These are phyloP conservation scores for Volvox reticuliferus DNA, from an alignment of 139 green algal genomes.

Conservation along the genomic window DNA sequence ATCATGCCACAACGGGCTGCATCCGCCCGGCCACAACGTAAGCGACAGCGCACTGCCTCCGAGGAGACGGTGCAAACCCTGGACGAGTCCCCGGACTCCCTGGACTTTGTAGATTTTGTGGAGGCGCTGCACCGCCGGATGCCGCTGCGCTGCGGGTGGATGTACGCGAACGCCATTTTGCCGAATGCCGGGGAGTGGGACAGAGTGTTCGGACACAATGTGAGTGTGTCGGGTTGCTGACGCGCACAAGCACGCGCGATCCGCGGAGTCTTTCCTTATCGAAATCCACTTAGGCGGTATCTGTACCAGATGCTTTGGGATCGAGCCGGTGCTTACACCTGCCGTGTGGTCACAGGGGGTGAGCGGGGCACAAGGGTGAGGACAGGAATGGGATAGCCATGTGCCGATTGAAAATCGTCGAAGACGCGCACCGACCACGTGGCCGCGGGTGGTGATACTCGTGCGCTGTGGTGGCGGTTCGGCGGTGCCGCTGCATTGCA, in stretches of 20 bases:
- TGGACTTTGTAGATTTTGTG: constrained; percentile 51
- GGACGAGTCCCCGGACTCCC: constrained; percentile 6
- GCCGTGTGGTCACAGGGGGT: no score
- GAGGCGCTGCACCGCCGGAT: constrained; percentile 49
- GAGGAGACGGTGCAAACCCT: constrained; percentile 6
- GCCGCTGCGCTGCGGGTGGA: constrained; percentile 51
- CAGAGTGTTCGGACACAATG: constrained; percentile 7
- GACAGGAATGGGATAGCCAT: no score
- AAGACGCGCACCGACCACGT: no score
- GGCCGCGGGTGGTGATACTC: no score
- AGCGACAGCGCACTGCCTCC: constrained; percentile 25
- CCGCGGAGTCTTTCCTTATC: no score
- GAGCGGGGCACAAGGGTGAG: no score
- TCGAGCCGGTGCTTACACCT: no score
- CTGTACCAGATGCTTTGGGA: no score
- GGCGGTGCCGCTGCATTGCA: no score
- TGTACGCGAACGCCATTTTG: constrained; percentile 52
- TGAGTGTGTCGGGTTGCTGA: neutral
- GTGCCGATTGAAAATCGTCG: no score
- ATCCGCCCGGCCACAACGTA: constrained; percentile 25
- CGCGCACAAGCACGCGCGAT: neutral
- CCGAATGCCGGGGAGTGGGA: constrained; percentile 22
- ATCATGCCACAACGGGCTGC: constrained; percentile 33
- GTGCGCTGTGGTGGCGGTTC: no score
- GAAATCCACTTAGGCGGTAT: no score